phyloP scores from a whole-genome alignment of 345 rosid species.

The Sonneratia alba region DNA sequence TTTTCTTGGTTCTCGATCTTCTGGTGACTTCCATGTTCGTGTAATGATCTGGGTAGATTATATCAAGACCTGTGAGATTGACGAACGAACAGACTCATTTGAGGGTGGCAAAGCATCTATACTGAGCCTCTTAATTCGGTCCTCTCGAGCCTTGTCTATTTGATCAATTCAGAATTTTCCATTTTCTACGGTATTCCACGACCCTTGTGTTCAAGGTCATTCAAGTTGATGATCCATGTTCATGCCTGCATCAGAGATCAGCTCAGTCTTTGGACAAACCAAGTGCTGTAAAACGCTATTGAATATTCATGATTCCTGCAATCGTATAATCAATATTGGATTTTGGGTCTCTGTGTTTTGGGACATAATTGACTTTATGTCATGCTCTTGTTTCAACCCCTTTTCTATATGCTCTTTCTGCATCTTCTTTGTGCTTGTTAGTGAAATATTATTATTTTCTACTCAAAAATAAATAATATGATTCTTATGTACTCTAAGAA shows the following conservation, averaged over 20 bases:
- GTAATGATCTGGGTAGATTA: not conserved
- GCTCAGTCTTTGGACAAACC: not conserved
- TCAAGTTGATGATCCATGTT: too few relatives aligned
- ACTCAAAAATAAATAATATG: not conserved
- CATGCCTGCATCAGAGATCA: not conserved
- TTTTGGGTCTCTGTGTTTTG: too few relatives aligned
- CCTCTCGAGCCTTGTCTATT: not conserved
- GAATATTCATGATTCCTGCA: not conserved
- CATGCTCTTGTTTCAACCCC: too few relatives aligned
- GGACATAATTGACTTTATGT: too few relatives aligned
- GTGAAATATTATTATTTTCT: too few relatives aligned
- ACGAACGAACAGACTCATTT: not conserved
- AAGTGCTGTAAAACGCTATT: not conserved
- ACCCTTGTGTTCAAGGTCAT: not conserved
- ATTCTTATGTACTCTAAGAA: conserved; percentile 17
- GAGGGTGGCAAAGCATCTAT: not conserved
- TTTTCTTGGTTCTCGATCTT: not conserved
- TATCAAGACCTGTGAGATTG: not conserved
- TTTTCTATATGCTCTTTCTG: too few relatives aligned
- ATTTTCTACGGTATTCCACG: not conserved
- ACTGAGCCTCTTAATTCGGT: not conserved
- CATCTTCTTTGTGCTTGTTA: too few relatives aligned
- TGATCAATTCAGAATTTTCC: not conserved
- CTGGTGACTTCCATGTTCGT: not conserved
- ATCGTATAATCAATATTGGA: not conserved